Evolutionary conservation across 2,329 filamentous ascomycete species (phyloP).

Genomic region (Drechslera avenae): DNA sequence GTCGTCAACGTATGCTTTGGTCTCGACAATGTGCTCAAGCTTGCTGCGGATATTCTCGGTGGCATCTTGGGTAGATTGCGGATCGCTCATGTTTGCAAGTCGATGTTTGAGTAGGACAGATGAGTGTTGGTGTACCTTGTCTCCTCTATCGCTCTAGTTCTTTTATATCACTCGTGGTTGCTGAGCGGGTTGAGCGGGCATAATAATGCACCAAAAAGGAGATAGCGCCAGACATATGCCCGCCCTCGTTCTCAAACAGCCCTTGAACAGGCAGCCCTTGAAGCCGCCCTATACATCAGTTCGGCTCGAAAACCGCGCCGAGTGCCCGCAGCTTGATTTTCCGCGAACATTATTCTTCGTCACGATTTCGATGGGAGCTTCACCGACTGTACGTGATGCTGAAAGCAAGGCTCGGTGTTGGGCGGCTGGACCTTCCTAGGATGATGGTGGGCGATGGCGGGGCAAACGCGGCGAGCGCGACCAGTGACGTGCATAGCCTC

Average conservation of each 20-base stretch:
- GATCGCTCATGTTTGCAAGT: conserved; percentile 18
- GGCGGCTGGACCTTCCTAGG: conserved; percentile 18
- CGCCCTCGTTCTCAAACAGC: conserved; percentile 11
- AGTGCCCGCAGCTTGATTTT: neutral
- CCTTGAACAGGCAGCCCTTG: neutral
- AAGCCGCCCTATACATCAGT: conserved; percentile 13
- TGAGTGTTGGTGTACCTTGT: too few species aligned
- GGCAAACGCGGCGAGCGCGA: conserved; percentile 16
- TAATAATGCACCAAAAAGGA: neutral
- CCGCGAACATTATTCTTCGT: neutral
- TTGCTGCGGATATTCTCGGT: conserved; percentile 10
- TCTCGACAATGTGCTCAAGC: conserved; percentile 20
- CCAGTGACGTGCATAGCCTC: conserved; percentile 30
- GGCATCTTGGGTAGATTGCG: neutral
- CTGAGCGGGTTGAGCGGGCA: conserved; percentile 1
- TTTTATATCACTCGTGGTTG: conserved; percentile 3
- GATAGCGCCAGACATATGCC: conserved; percentile 3
- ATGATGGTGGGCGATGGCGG: conserved; percentile 17
- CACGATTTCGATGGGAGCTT: neutral
- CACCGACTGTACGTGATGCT: neutral
- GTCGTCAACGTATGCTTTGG: conserved; percentile 25
- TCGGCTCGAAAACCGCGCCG: neutral
- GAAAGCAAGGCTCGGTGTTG: neutral
- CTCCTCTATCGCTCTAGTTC: neutral
- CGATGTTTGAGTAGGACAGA: too few species aligned